A percentile compares a stretch with the other conserved stretches of the same genome.
These are phyloP conservation scores for Blepharisma stoltei DNA, from an alignment of 73 alveolate genomes.

Conservation along the genomic window DNA sequence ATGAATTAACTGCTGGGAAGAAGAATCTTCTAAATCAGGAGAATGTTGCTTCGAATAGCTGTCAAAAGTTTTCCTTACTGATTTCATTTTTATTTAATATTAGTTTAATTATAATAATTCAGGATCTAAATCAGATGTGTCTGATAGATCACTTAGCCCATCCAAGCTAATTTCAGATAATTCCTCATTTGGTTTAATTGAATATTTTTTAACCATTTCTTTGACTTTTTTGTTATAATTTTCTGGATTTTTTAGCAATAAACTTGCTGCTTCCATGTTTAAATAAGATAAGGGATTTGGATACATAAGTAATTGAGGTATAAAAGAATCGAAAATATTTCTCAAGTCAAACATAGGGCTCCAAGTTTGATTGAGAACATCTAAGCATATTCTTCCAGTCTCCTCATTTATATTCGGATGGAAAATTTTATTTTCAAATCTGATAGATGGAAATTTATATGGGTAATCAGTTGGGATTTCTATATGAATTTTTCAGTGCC, in stretches of 20 bases:
- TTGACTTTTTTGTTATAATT: slow-evolving; percentile 80
- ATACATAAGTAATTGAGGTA: slow-evolving; percentile 89
- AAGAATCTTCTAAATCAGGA: no score
- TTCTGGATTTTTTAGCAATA: slow-evolving; percentile 61
- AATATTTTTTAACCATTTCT: slow-evolving; percentile 61
- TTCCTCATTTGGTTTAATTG: slow-evolving; percentile 47
- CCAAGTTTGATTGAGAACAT: slow-evolving; percentile 95
- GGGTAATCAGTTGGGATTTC: slow-evolving; percentile 93
- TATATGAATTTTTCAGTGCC: slow-evolving; percentile 81
- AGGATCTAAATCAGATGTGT: background rate
- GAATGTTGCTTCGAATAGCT: no score
- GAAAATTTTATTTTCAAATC: slow-evolving; percentile 83
- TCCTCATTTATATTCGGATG: slow-evolving; percentile 96
- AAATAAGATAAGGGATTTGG: slow-evolving; percentile 97
- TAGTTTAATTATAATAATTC: no score
- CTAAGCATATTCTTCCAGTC: slow-evolving; percentile 92
- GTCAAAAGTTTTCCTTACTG: no score
- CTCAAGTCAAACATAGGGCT: slow-evolving; percentile 91
- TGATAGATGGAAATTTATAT: slow-evolving; percentile 91
- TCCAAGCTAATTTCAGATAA: slow-evolving; percentile 28
- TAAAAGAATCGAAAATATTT: slow-evolving; percentile 84
- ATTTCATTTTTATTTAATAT: no score
- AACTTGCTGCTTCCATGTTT: slow-evolving; percentile 92
- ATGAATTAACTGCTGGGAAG: no score
- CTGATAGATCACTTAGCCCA: slow-evolving; percentile 28